A percentile compares a stretch with the other conserved stretches of the same genome.
Conservation (phyloP, 371 early-diverging fungal species). For the Haplosporangium sp. region DNA sequence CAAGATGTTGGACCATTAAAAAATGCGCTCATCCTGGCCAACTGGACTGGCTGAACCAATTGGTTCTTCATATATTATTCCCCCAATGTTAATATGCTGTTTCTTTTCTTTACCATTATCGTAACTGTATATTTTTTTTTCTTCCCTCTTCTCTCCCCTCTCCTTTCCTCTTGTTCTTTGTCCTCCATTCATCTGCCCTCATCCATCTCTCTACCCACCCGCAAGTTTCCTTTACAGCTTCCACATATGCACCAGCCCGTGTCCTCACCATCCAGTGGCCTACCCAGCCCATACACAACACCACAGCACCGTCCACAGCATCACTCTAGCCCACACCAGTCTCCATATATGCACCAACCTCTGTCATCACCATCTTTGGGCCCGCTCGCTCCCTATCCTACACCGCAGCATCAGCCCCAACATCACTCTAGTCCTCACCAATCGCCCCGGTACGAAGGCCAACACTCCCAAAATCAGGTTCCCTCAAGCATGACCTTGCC, state of each 20-base stretch:
- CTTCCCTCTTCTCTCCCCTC: background rate
- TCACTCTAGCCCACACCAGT: constrained; percentile 25
- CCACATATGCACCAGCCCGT: too few species aligned
- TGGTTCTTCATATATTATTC: too few species aligned
- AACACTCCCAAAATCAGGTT: constrained; percentile 13
- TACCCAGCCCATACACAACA: constrained; percentile 2
- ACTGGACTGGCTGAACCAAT: too few species aligned
- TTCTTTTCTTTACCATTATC: background rate
- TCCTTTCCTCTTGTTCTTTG: background rate
- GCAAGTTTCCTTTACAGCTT: too few species aligned
- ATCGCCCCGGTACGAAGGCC: constrained; percentile 20
- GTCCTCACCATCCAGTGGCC: too few species aligned
- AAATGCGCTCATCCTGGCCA: too few species aligned
- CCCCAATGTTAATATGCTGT: background rate
- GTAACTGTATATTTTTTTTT: background rate
- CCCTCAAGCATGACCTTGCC: constrained; percentile 26
- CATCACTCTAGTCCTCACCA: constrained; percentile 32
- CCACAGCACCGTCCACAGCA: constrained; percentile 10
- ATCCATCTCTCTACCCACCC: background rate
- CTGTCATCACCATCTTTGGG: constrained; percentile 12
- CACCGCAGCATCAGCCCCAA: constrained; percentile 42
- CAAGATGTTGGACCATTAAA: too few species aligned
- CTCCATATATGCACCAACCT: constrained; percentile 20
- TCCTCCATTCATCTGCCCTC: background rate
- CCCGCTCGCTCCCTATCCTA: constrained; percentile 42